phyloP scores from a whole-genome alignment of 2,329 filamentous ascomycete species.

The Diaporthe capsici region DNA sequence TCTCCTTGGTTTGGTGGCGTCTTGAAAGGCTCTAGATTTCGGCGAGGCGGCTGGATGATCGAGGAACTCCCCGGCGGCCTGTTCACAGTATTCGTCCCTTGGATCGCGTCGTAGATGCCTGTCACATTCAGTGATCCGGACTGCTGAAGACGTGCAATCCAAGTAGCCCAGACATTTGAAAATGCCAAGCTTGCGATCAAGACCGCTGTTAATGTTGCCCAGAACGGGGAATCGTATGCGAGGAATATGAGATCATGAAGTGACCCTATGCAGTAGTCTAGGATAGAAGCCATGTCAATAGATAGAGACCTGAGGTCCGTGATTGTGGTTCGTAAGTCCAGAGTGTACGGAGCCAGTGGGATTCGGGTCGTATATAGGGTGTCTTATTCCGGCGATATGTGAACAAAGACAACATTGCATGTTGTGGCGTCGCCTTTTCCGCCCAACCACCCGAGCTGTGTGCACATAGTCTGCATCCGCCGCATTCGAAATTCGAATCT shows the following conservation, averaged over 20 bases:
- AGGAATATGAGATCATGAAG: background rate
- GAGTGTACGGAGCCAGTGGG: too few species aligned
- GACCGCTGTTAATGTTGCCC: background rate
- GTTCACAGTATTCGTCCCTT: background rate
- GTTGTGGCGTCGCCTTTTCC: background rate
- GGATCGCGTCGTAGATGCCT: background rate
- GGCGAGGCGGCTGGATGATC: background rate
- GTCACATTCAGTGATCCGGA: background rate
- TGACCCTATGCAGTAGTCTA: background rate
- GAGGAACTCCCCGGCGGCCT: background rate
- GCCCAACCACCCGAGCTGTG: background rate
- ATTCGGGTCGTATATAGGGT: background rate
- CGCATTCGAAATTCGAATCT: background rate
- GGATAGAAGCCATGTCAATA: background rate
- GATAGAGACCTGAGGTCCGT: background rate
- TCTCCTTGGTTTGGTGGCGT: too few species aligned
- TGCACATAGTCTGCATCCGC: background rate
- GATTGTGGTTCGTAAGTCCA: background rate
- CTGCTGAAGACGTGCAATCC: background rate
- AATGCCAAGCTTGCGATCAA: background rate
- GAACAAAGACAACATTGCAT: background rate
- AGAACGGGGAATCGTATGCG: background rate
- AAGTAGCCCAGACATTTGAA: background rate
- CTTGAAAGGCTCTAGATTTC: too few species aligned
- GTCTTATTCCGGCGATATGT: background rate